Conservation (phyloP, 345 rosid species). For the Odontarrhena argentea region DNA sequence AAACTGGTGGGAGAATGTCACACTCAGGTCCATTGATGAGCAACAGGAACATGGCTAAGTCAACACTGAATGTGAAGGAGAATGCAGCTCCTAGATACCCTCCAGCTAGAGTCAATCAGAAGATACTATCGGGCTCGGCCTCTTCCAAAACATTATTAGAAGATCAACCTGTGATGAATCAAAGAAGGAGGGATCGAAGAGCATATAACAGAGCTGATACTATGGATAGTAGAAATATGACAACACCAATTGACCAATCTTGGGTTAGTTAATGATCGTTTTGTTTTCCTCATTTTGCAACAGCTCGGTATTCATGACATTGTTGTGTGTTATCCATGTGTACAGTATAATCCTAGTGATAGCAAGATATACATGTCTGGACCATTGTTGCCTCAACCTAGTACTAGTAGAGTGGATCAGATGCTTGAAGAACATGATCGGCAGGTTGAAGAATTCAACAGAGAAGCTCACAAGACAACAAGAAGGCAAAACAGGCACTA, state of each 20-base stretch:
- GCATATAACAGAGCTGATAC: conserved; percentile 37
- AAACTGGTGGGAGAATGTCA: conserved; percentile 29
- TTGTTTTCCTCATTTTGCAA: neutral
- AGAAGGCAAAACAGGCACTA: neutral
- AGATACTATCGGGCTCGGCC: conserved; percentile 14
- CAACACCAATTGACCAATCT: conserved; percentile 33
- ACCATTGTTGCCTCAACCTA: conserved; percentile 65
- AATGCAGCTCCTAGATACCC: conserved; percentile 32
- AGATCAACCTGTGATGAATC: conserved; percentile 19
- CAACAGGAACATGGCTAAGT: conserved; percentile 16
- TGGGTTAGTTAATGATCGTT: conserved; percentile 33
- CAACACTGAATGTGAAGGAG: conserved; percentile 32
- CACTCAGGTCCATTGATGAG: conserved; percentile 39
- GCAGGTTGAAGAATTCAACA: conserved; percentile 59
- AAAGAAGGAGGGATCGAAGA: conserved; percentile 33
- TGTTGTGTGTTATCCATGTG: neutral
- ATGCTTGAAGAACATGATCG: conserved; percentile 83
- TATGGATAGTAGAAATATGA: conserved; percentile 38
- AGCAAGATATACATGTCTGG: conserved; percentile 84
- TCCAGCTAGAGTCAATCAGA: conserved; percentile 25
- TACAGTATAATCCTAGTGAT: conserved; percentile 55
- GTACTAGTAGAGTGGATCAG: conserved; percentile 72
- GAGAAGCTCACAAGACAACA: conserved; percentile 1
- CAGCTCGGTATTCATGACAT: neutral
- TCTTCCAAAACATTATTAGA: conserved; percentile 28